Evolutionary conservation across 257 asterid species (phyloP).

Genomic region (Nicotiana tabacum): DNA sequence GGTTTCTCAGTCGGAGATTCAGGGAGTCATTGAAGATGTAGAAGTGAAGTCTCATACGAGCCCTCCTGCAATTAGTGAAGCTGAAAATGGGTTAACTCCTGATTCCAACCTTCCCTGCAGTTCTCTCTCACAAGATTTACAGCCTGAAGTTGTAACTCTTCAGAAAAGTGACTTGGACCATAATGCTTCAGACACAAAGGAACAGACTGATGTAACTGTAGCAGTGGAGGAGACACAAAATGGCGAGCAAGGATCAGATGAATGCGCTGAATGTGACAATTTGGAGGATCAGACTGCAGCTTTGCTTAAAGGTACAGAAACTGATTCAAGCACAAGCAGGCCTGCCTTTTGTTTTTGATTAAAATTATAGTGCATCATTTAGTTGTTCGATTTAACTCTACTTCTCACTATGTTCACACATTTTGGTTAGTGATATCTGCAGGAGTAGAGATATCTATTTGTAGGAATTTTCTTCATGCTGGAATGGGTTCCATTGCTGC

Average conservation of each 20-base stretch:
- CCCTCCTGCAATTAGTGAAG: slow-evolving; percentile 22
- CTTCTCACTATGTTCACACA: background rate
- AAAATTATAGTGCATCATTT: background rate
- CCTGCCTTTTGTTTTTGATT: slow-evolving; percentile 4
- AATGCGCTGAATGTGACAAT: slow-evolving; percentile 25
- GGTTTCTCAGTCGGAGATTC: slow-evolving; percentile 24
- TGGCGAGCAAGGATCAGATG: slow-evolving; percentile 25
- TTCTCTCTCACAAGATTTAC: slow-evolving; percentile 27
- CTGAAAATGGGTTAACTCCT: slow-evolving; percentile 16
- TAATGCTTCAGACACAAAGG: slow-evolving; percentile 26
- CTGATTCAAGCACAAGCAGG: slow-evolving; percentile 41
- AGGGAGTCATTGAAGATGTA: slow-evolving; percentile 25
- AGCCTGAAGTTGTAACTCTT: slow-evolving; percentile 25
- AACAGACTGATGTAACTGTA: slow-evolving; percentile 25
- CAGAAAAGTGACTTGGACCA: slow-evolving; percentile 17
- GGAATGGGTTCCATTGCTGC: slow-evolving; percentile 87
- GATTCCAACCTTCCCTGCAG: slow-evolving; percentile 25
- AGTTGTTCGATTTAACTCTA: slow-evolving; percentile 10
- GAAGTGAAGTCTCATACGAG: slow-evolving; percentile 30
- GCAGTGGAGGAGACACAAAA: slow-evolving; percentile 14
- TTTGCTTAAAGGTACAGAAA: slow-evolving; percentile 23
- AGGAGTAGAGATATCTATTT: slow-evolving; percentile 81
- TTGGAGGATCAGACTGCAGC: slow-evolving; percentile 34
- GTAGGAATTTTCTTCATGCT: slow-evolving; percentile 62
- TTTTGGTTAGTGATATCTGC: slow-evolving; percentile 15